Percentiles rank a stretch among this genome's conserved stretches.
phyloP scores from a whole-genome alignment of 805 yeast species.

The Candida dajiaensis region DNA sequence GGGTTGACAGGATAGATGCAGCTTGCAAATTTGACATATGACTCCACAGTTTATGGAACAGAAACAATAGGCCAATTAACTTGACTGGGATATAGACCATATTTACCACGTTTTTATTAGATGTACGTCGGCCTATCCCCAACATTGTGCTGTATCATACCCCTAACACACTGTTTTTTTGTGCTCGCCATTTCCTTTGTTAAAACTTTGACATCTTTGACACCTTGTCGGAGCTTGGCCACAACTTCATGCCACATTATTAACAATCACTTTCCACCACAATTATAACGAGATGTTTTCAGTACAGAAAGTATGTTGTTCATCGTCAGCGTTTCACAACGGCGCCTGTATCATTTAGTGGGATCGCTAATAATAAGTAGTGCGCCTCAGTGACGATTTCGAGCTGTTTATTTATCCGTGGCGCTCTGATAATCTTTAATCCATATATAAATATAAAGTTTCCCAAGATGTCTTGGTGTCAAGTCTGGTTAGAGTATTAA shows the following conservation, averaged over 20 bases:
- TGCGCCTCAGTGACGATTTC: no score
- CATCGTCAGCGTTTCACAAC: background rate
- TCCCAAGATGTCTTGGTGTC: background rate
- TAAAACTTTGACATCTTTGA: background rate
- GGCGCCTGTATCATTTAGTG: no score
- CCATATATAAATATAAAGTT: no score
- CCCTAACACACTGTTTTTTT: no score
- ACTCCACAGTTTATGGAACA: background rate
- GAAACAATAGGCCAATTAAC: background rate
- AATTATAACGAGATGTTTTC: background rate
- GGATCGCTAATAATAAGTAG: no score
- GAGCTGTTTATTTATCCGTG: background rate
- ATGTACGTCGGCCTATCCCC: no score
- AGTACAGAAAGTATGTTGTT: no score
- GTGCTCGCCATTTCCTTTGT: no score
- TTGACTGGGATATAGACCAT: no score
- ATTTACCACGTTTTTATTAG: no score
- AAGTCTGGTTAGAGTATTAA: background rate
- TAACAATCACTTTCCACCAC: background rate
- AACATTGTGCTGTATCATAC: no score
- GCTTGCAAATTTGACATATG: background rate
- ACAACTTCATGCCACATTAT: background rate
- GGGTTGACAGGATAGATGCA: no score
- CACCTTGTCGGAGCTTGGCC: background rate
- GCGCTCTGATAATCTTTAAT: background rate